A percentile compares a stretch with the other conserved stretches of the same genome.
phyloP scores from a whole-genome alignment of 2,329 filamentous ascomycete species.

The Xylariomycetidae sp. region DNA sequence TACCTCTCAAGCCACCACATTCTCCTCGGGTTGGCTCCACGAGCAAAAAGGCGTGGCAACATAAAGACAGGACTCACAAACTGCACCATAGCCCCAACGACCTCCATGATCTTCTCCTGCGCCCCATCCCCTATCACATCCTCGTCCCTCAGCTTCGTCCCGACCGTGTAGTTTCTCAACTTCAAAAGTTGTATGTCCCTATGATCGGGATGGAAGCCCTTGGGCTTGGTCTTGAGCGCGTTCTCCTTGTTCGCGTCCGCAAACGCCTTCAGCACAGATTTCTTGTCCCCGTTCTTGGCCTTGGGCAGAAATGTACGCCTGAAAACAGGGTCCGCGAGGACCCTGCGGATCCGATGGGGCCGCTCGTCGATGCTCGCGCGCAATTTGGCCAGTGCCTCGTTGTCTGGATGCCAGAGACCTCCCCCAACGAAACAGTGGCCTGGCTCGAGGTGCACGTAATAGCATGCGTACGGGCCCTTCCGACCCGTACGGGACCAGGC shows the following conservation, averaged over 20 bases:
- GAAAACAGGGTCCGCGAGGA: constrained; percentile 58
- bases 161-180: constrained; percentile 73
- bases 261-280: constrained; percentile 63
- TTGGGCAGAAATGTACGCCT: constrained; percentile 59
- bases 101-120: constrained; percentile 58
- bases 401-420: constrained; percentile 77
- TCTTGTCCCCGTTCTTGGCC: constrained; percentile 37
- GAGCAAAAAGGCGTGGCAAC: not conserved
- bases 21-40: not conserved
- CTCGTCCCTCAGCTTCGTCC: constrained; percentile 60
- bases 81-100: constrained; percentile 65
- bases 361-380: constrained; percentile 71
- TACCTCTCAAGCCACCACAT: not conserved
- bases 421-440: constrained; percentile 69
- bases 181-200: constrained; percentile 76
- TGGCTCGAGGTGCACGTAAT: constrained; percentile 82
- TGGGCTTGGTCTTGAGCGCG: constrained; percentile 80
- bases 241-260: constrained; percentile 63
- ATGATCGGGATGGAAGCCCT: constrained; percentile 74
- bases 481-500: constrained; percentile 84
- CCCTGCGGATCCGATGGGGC: constrained; percentile 63
- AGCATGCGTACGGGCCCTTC: constrained; percentile 83
- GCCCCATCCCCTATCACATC: constrained; percentile 59
- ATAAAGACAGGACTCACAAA: constrained; percentile 63
- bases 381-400: constrained; percentile 59